A percentile compares a stretch with the other conserved stretches of the same genome.
Conservation (phyloP, 805 yeast genomes). For the Starmera pachycereana region DNA sequence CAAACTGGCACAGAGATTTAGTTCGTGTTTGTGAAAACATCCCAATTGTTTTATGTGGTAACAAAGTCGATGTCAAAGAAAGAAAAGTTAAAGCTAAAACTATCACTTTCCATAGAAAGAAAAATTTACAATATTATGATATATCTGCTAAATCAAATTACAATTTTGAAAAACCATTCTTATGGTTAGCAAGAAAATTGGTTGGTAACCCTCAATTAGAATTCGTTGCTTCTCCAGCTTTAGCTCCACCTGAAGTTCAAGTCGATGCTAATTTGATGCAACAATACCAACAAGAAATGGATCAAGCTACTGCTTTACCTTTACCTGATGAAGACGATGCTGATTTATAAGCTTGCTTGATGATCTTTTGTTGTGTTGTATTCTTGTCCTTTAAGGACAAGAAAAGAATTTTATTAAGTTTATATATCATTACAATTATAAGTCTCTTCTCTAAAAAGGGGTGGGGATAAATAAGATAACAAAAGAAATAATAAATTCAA, state of each 20-base stretch:
- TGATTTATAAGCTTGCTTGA: conserved; percentile 72
- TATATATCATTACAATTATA: no score
- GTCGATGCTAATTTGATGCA: conserved; percentile 95
- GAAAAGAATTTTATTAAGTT: no score
- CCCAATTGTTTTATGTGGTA: conserved; percentile 98
- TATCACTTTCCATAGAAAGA: conserved; percentile 99
- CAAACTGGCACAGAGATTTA: conserved; percentile 99
- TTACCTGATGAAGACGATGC: conserved; percentile 99
- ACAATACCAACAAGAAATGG: conserved; percentile 99
- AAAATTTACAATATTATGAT: conserved; percentile 98
- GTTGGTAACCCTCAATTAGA: conserved; percentile 97
- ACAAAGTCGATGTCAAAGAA: conserved; percentile 99
- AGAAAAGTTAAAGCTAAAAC: conserved; percentile 99
- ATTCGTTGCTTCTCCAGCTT: conserved; percentile 98
- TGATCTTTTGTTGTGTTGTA: no score
- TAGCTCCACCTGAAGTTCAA: conserved; percentile 98
- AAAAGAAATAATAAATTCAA: no score
- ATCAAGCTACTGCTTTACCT: conserved; percentile 98
- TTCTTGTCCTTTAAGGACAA: no score
- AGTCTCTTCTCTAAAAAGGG: no score
- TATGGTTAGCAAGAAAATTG: conserved; percentile 99
- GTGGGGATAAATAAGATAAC: no score
- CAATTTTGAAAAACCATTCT: conserved; percentile 99
- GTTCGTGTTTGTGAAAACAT: conserved; percentile 99
- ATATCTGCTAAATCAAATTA: conserved; percentile 99